phyloP scores from a whole-genome alignment of 2,329 filamentous ascomycete genomes.

The Dactylellina leptospora region DNA sequence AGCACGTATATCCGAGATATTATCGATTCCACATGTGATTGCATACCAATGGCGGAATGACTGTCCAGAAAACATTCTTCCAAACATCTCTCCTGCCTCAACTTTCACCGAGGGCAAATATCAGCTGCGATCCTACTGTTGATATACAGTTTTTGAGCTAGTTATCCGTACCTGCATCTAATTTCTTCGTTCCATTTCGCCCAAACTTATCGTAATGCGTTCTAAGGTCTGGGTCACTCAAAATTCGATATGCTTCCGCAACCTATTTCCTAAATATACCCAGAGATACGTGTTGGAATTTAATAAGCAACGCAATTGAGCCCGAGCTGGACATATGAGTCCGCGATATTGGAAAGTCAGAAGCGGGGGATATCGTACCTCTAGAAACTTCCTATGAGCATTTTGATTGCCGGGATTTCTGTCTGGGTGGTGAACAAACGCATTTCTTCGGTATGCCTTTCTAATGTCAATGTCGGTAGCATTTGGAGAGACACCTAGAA shows the following conservation, averaged over 20 bases:
- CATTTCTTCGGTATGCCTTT: constrained; percentile 34
- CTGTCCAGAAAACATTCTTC: constrained; percentile 33
- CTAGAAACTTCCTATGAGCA: constrained; percentile 27
- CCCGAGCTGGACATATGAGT: neutral
- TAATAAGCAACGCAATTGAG: neutral
- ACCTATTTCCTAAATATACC: constrained; percentile 15
- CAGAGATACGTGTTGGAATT: neutral
- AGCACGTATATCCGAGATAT: too few relatives aligned
- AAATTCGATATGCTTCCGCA: constrained; percentile 27
- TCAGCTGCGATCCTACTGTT: neutral
- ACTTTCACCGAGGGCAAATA: neutral
- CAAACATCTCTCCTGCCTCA: constrained; percentile 38
- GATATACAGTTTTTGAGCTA: neutral
- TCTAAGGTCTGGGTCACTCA: constrained; percentile 26
- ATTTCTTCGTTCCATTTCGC: constrained; percentile 20
- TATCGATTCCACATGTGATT: too few relatives aligned
- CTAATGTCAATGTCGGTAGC: constrained; percentile 33
- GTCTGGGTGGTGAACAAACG: constrained; percentile 36
- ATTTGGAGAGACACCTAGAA: constrained; percentile 11
- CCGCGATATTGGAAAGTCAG: too few relatives aligned
- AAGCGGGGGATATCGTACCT: too few relatives aligned
- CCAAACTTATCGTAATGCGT: constrained; percentile 25
- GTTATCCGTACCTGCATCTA: constrained; percentile 11
- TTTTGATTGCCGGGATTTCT: constrained; percentile 28
- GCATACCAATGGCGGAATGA: constrained; percentile 41